These are phyloP conservation scores for Pecoramyces ruminantium DNA, from an alignment of 192 early-diverging fungal species.

Conservation along the genomic window DNA sequence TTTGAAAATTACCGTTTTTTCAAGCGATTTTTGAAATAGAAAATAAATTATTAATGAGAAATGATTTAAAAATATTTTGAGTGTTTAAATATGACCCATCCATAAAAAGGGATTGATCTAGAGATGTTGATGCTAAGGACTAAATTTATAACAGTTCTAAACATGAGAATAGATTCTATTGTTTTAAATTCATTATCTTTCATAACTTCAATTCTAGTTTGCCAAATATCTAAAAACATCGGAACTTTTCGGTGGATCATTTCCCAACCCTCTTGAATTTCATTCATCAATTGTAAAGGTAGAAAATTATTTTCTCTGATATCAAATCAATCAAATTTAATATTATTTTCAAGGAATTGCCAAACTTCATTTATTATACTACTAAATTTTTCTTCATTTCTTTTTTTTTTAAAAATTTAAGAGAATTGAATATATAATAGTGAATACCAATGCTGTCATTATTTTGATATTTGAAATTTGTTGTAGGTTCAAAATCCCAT, in stretches of 20 bases:
- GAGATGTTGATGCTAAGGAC: neutral
- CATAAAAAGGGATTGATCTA: neutral
- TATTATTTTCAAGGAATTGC: neutral
- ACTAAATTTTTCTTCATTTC: neutral
- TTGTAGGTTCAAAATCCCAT: neutral
- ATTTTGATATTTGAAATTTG: neutral
- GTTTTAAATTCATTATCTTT: neutral
- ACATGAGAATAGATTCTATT: neutral
- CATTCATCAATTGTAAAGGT: neutral
- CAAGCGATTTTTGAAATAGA: neutral
- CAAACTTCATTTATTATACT: neutral
- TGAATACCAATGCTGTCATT: neutral
- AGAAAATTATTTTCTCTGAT: neutral
- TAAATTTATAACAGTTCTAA: neutral
- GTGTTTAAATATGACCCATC: neutral
- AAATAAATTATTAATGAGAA: neutral
- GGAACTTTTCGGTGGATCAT: neutral
- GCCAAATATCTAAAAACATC: neutral
- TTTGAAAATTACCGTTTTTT: neutral
- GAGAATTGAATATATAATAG: neutral
- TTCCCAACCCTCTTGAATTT: neutral
- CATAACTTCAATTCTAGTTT: neutral
- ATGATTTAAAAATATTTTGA: neutral
- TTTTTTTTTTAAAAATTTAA: neutral
- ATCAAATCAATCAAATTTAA: neutral